Base-by-base conservation (phyloP, 2,329 filamentous ascomycete species). In the Colletotrichum falcatum region DNA sequence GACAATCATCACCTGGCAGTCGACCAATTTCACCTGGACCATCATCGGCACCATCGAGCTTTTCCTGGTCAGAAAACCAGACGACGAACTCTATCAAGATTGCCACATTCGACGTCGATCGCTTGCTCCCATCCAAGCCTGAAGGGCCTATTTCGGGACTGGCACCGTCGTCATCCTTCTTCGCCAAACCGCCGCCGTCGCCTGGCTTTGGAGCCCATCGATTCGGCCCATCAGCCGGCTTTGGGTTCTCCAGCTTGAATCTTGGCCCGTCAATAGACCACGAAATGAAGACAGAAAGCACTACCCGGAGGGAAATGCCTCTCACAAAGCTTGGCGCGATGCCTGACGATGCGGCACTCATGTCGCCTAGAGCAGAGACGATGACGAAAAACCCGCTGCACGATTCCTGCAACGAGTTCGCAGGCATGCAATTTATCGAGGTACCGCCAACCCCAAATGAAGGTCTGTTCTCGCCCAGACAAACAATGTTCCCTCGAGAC, bases 371-470 rank as follows among this genome's bases (percentile, higher is more conserved):
- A 53, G 90, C 85, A 1, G 90, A 92, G 75, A 89, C 90, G 20
- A 94, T 94, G 84, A 94, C 91, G 2, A 88, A 86, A 72, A 91
- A 92, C 71, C 89, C 90, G 1, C 84, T 92, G 60, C 88, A 89
- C 65, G 82, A 85, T 42, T 77, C 84, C 8, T 79, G 82, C 56
- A 76, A 79, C 5, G 82, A 81, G 35, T 74, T 85, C 37, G 75
- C 82, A 1, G 86, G 85, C 14, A 82, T 89, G 82, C 83, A 83
- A 46, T 87, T 89, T 71, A 80, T 85, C 14, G 85, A 89, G 72
- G 80, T 82, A 5, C 85, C 86, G 3, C 84, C 86, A 11, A 87
- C 87, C 0, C 85, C 87, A 1, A 81, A 78, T 18, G 85, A 87
- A 37, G 84, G 83, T 39, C 79, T 87, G 60, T 91, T 86, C 77